These are phyloP conservation scores for Arthrobotrys musiformis DNA, from an alignment of 2,329 filamentous ascomycete genomes.

Conservation along the genomic window DNA sequence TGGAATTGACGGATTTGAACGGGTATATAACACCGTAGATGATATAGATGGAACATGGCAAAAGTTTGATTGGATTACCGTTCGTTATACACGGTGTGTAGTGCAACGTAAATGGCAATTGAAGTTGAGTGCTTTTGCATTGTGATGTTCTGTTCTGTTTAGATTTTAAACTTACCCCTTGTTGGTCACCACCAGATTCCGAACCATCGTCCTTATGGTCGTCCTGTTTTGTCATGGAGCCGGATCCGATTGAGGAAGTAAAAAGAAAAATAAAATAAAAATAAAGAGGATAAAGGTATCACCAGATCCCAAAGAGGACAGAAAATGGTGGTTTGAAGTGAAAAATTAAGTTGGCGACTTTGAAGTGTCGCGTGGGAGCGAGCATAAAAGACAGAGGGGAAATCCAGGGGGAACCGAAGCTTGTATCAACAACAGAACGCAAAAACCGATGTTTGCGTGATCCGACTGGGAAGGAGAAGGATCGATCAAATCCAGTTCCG, in stretches of 20 bases:
- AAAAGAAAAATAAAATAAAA: constrained; percentile 3
- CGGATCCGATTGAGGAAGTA: constrained; percentile 9
- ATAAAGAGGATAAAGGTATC: neutral
- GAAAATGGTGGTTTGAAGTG: constrained; percentile 2
- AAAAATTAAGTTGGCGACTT: constrained; percentile 22
- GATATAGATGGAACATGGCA: neutral
- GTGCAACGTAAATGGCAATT: neutral
- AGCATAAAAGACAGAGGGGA: constrained; percentile 17
- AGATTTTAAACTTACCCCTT: constrained; percentile 44
- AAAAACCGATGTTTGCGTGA: constrained; percentile 22
- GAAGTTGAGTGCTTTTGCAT: too few species aligned
- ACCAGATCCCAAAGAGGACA: constrained; percentile 7
- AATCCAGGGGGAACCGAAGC: constrained; percentile 27
- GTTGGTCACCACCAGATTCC: constrained; percentile 52
- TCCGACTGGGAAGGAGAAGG: constrained; percentile 26
- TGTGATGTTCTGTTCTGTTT: neutral
- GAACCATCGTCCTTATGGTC: constrained; percentile 55
- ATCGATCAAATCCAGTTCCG: constrained; percentile 18
- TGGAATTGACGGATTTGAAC: constrained; percentile 25
- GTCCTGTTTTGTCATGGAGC: constrained; percentile 52
- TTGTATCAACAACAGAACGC: constrained; percentile 30
- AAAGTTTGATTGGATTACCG: neutral
- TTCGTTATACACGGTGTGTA: too few species aligned
- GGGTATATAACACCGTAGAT: neutral
- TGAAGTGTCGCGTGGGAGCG: constrained; percentile 45